These are phyloP conservation scores for Nymphaea thermarum DNA, from an alignment of 164 flowering plant genomes.

Conservation along the genomic window DNA sequence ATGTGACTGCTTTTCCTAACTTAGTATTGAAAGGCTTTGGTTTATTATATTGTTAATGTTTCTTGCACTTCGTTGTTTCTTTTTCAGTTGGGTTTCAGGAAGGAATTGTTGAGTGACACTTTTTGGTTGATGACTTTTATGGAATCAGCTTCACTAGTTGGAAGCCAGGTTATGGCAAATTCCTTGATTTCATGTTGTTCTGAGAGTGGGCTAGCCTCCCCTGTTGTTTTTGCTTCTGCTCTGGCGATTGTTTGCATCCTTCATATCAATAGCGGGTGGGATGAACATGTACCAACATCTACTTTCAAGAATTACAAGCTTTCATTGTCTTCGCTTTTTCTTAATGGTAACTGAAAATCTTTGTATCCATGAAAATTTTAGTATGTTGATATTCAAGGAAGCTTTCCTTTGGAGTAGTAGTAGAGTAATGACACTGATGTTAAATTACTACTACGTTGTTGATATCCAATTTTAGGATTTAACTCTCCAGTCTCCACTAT, in stretches of 20 bases:
- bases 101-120: slow-evolving; percentile 56
- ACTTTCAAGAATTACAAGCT: slow-evolving; percentile 29
- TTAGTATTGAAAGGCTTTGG: too few relatives aligned
- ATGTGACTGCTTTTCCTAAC: too few relatives aligned
- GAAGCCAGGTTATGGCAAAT: slow-evolving; percentile 74
- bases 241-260: slow-evolving; percentile 37
- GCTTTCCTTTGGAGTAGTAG: too few relatives aligned
- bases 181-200: slow-evolving; percentile 31
- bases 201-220: slow-evolving; percentile 23
- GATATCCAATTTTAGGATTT: too few relatives aligned
- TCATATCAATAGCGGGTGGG: slow-evolving; percentile 33
- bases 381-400: too few relatives aligned
- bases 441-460: too few relatives aligned
- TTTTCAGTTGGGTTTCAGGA: slow-evolving; percentile 65
- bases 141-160: slow-evolving; percentile 67
- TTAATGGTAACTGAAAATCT: slow-evolving; percentile 30
- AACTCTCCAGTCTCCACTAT: too few relatives aligned
- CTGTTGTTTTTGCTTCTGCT: slow-evolving; percentile 28
- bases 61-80: not conserved
- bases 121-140: slow-evolving; percentile 82
- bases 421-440: too few relatives aligned
- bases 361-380: not conserved
- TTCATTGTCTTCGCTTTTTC: slow-evolving; percentile 28
- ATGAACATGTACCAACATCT: slow-evolving; percentile 19
- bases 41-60: slow-evolving; percentile 1